Evolutionary conservation across 2,329 filamentous ascomycete genomes (phyloP), one percentile per base, ranked within the genome.

Genomic region (Phialocephala sp.): DNA sequence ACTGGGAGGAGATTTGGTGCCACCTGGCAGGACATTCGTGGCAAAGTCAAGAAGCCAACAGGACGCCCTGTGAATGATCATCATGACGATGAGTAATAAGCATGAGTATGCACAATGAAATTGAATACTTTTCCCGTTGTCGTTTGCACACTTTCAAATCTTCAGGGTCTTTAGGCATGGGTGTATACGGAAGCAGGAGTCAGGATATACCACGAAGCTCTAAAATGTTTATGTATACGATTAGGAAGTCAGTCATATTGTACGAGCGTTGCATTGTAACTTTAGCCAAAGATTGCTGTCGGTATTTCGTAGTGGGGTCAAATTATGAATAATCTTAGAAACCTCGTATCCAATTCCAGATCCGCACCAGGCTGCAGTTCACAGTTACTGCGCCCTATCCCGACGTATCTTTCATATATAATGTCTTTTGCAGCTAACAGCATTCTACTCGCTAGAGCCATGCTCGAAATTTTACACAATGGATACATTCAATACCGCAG

Each of bases 1-100:
- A 97, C 93, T 0, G 89, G 93, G 6, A 82, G 93, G 64, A 85
- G 93, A 37, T 93, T 97, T 71, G 90, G 91, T 52, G 92, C 92
- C 5, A 93, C 91, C 1, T 97, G 93, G 93, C 87, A 94, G 76
- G 93, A 97, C 76, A 90, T 97, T 59, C 92, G 90, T 1, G 85
- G 50, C 76, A 74, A 72, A 55, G 37, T 71, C 0, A 73, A 72
- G 59, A 72, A 69, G 22, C 52, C 67, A 15, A 63, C 56, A 24
- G 66, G 8, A 69, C 71, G 39, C 67, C 68, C 22, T 64, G 67
- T 69, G 60, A 65, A 73, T 65, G 68, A 72, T 65, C 32, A 66
- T 32, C 66, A 67, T 50, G 68, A 66, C 3, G 65, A 72, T 32
- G 62, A 73, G 20, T 69, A 47, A 39, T 37, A 2, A 37, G 41